These are phyloP conservation scores for Penicillium goetzii DNA, from an alignment of 495 filamentous ascomycete species.

Conservation along the genomic window DNA sequence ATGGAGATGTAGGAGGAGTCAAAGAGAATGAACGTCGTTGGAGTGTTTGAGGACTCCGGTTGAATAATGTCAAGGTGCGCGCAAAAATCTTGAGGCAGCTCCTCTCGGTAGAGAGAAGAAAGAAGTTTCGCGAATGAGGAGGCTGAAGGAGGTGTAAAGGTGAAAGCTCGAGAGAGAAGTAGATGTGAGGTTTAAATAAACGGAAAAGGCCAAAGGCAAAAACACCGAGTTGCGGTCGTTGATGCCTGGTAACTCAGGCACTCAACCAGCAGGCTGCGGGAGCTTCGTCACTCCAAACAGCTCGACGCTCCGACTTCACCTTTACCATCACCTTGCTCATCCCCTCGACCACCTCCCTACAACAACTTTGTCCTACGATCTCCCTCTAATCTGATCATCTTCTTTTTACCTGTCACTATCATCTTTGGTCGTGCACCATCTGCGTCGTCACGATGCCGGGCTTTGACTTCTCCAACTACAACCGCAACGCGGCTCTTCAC, in stretches of 20 bases:
- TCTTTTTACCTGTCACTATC: neutral
- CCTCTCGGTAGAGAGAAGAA: slow-evolving; percentile 34
- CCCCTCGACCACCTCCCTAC: slow-evolving; percentile 19
- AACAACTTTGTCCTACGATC: slow-evolving; percentile 12
- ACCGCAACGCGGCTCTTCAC: slow-evolving; percentile 95
- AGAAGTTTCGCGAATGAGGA: slow-evolving; percentile 10
- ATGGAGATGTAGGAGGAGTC: slow-evolving; percentile 35
- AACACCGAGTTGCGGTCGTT: slow-evolving; percentile 33
- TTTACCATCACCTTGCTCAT: slow-evolving; percentile 27
- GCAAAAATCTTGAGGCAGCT: slow-evolving; percentile 43
- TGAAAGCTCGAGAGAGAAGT: slow-evolving; percentile 14
- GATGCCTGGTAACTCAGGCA: slow-evolving; percentile 39
- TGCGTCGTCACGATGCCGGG: slow-evolving; percentile 75
- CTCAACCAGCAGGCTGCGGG: slow-evolving; percentile 41
- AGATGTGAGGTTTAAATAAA: slow-evolving; percentile 14
- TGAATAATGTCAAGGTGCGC: slow-evolving; percentile 44
- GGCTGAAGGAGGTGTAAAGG: slow-evolving; percentile 12
- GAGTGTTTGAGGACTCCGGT: slow-evolving; percentile 47
- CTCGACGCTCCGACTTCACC: slow-evolving; percentile 18
- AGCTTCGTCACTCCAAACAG: slow-evolving; percentile 51
- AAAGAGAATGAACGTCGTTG: slow-evolving; percentile 48
- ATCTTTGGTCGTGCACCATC: slow-evolving; percentile 17
- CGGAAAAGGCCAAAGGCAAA: slow-evolving; percentile 39
- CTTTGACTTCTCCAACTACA: slow-evolving; percentile 99
- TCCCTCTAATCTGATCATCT: slow-evolving; percentile 1